Percentiles rank a stretch among this genome's conserved stretches.
Conservation (phyloP, 2,329 filamentous ascomycete genomes). For the Ophiocordyceps camponoti-floridani region DNA sequence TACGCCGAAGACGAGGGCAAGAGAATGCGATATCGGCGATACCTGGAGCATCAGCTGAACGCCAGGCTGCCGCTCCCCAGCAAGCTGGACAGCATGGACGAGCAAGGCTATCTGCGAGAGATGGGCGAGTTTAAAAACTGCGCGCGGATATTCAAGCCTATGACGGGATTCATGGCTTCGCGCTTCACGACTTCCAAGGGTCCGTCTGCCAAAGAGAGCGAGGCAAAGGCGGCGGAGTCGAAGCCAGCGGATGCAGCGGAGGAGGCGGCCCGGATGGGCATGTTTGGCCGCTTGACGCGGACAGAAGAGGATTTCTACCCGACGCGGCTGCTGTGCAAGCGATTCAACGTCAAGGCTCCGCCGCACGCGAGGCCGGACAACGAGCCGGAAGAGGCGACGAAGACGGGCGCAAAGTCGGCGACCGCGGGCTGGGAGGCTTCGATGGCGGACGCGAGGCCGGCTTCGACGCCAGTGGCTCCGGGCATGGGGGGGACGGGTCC, state of each 20-base stretch:
- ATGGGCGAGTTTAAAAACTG: slow-evolving; percentile 54
- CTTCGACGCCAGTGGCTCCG: background rate
- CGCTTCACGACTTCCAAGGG: slow-evolving; percentile 65
- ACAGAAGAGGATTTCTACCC: slow-evolving; percentile 57
- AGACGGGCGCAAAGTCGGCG: background rate
- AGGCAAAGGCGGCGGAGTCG: slow-evolving; percentile 14
- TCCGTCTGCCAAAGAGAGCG: too few relatives aligned
- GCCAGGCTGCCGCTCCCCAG: slow-evolving; percentile 29
- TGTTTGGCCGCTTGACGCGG: slow-evolving; percentile 84
- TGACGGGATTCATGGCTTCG: slow-evolving; percentile 82
- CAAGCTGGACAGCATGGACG: slow-evolving; percentile 23
- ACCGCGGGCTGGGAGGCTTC: background rate
- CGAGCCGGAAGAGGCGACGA: slow-evolving; percentile 12
- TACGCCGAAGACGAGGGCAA: slow-evolving; percentile 74
- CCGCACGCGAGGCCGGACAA: slow-evolving; percentile 41
- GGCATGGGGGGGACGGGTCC: too few relatives aligned
- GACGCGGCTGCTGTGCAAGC: slow-evolving; percentile 73
- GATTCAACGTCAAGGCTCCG: slow-evolving; percentile 75
- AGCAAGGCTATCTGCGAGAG: slow-evolving; percentile 66
- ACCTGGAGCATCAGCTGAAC: slow-evolving; percentile 56
- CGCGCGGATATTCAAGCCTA: slow-evolving; percentile 67
- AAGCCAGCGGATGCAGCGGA: slow-evolving; percentile 51
- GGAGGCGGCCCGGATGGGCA: slow-evolving; percentile 72
- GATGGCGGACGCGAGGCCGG: background rate
- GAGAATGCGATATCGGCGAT: slow-evolving; percentile 60